Evolutionary conservation across 2,329 filamentous ascomycete genomes (phyloP).

Genomic region (Cytospora paraplurivora): DNA sequence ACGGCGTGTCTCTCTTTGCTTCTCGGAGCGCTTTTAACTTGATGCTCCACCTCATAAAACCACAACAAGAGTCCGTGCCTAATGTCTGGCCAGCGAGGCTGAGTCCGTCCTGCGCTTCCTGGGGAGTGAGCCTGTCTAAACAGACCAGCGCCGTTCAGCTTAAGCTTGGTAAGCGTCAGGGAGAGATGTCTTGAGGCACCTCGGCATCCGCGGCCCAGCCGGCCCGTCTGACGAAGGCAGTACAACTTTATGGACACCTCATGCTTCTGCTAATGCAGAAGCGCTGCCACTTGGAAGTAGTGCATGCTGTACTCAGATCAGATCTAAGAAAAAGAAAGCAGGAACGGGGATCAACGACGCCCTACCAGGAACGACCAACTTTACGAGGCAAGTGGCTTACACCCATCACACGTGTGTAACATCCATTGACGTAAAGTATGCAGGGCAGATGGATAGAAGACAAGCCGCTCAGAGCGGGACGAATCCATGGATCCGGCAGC

Average conservation of each 20-base stretch:
- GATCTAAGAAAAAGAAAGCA: not conserved
- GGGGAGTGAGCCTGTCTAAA: not conserved
- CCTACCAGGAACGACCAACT: not conserved
- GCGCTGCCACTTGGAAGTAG: conserved; percentile 2
- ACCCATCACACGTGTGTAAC: conserved; percentile 1
- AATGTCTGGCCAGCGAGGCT: not conserved
- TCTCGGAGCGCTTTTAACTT: conserved; percentile 4
- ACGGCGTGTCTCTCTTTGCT: conserved; percentile 12
- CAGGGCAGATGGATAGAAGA: not conserved
- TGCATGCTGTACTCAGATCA: not conserved
- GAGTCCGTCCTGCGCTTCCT: not conserved
- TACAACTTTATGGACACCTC: not conserved
- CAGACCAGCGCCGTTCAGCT: not conserved
- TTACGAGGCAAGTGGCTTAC: not conserved
- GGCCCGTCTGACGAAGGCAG: not conserved
- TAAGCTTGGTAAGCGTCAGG: not conserved
- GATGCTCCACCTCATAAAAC: not conserved
- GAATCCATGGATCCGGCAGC: not conserved
- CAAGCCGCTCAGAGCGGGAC: not conserved
- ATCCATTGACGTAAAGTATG: not conserved
- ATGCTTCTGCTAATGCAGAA: not conserved
- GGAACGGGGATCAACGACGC: not conserved
- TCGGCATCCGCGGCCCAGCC: not conserved
- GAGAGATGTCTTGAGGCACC: not conserved
- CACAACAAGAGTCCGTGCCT: not conserved